These are phyloP conservation scores for Cyberlindnera euphorbiae DNA, from an alignment of 805 yeast species.

Conservation along the genomic window DNA sequence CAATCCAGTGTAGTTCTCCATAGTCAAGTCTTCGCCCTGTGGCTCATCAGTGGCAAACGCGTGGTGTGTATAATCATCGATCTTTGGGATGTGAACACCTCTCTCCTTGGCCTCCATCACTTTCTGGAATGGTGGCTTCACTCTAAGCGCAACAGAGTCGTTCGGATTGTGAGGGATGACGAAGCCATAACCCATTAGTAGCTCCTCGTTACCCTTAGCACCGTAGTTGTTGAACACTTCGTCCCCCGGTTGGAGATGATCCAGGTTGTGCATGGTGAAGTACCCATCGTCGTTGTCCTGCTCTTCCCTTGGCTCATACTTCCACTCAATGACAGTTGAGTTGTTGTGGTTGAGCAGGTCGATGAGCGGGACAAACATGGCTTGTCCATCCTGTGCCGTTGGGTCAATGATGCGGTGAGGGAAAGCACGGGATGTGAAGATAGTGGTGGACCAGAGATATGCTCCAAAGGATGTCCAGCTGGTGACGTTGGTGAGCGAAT, in stretches of 20 bases:
- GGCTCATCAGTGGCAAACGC: conserved; percentile 28
- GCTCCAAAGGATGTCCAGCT: conserved; percentile 64
- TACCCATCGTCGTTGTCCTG: conserved; percentile 6
- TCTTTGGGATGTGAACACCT: conserved; percentile 34
- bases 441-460: conserved; percentile 70
- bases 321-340: conserved; percentile 65
- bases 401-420: conserved; percentile 47
- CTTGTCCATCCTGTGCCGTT: conserved; percentile 36
- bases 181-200: conserved; percentile 69
- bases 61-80: conserved; percentile 37
- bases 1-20: conserved; percentile 28
- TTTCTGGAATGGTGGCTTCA: too few species aligned
- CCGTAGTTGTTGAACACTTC: conserved; percentile 84
- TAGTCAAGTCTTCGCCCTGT: conserved; percentile 4
- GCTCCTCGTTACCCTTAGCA: conserved; percentile 83
- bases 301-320: conserved; percentile 17
- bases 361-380: conserved; percentile 72
- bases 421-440: conserved; percentile 75
- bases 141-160: too few species aligned
- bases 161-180: too few species aligned
- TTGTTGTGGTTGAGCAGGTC: conserved; percentile 77
- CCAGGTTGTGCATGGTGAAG: conserved; percentile 19
- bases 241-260: conserved; percentile 20
- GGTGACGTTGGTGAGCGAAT: conserved; percentile 16
- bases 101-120: too few species aligned